These are phyloP conservation scores for Myrmaecium sp. DNA, from an alignment of 2,329 filamentous ascomycete species.

Conservation along the genomic window DNA sequence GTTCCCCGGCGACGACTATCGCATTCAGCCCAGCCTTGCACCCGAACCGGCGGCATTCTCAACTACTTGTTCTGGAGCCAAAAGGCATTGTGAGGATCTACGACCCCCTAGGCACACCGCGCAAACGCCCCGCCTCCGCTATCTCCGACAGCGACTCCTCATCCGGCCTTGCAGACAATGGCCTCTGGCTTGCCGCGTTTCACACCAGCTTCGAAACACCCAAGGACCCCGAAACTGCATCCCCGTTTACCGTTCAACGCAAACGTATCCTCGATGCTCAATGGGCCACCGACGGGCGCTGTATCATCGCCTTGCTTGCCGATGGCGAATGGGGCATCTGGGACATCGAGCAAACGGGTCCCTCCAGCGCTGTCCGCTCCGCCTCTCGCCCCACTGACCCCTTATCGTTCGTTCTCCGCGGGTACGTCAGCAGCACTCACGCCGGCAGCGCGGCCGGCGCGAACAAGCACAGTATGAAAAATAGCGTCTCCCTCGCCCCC, in stretches of 20 bases:
- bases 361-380: slow-evolving; percentile 13
- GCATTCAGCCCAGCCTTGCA: slow-evolving; percentile 37
- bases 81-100: slow-evolving; percentile 41
- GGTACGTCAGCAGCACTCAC: slow-evolving; percentile 14
- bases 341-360: slow-evolving; percentile 23
- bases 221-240: slow-evolving; percentile 11
- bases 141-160: slow-evolving; percentile 6
- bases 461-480: slow-evolving; percentile 16
- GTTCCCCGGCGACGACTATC: slow-evolving; percentile 32
- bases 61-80: slow-evolving; percentile 36
- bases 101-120: slow-evolving; percentile 29
- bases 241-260: slow-evolving; percentile 19
- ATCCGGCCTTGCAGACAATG: slow-evolving; percentile 7
- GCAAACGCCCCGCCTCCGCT: slow-evolving; percentile 8
- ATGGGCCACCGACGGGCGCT: slow-evolving; percentile 29
- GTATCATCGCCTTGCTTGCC: slow-evolving; percentile 28
- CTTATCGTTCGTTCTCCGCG: slow-evolving; percentile 18
- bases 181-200: slow-evolving; percentile 17
- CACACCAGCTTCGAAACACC: slow-evolving; percentile 15
- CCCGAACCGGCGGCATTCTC: slow-evolving; percentile 35
- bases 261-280: slow-evolving; percentile 32
- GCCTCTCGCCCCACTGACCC: slow-evolving; percentile 4
- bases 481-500: slow-evolving; percentile 24
- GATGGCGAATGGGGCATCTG: slow-evolving; percentile 38
- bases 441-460: slow-evolving; percentile 4